Percentiles rank a stretch among this genome's conserved stretches.
Conservation (phyloP, 768 basidiomycete species). For the Mycena rebaudengoi region DNA sequence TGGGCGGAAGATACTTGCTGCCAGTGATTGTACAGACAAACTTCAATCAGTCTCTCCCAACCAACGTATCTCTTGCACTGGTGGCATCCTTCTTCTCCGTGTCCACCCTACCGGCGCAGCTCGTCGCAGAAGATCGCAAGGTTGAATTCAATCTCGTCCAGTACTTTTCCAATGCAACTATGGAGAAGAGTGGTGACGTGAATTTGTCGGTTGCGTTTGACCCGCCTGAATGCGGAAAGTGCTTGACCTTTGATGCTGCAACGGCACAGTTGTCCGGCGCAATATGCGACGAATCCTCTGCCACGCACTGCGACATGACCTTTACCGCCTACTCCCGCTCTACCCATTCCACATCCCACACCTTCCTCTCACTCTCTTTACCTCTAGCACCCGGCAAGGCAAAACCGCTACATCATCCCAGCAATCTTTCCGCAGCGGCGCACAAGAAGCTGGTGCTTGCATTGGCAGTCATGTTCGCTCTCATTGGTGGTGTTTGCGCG, state of each 20-base stretch:
- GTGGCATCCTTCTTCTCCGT: slow-evolving; percentile 78
- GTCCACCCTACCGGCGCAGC: slow-evolving; percentile 63
- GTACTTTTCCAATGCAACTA: slow-evolving; percentile 63
- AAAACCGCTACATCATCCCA: slow-evolving; percentile 40
- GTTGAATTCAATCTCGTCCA: slow-evolving; percentile 63
- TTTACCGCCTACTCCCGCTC: slow-evolving; percentile 74
- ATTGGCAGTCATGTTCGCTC: slow-evolving; percentile 67
- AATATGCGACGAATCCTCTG: slow-evolving; percentile 56
- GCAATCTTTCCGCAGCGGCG: slow-evolving; percentile 49
- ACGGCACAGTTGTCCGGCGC: slow-evolving; percentile 61
- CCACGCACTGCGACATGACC: slow-evolving; percentile 55
- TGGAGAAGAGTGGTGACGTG: slow-evolving; percentile 51
- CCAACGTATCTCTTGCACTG: slow-evolving; percentile 70
- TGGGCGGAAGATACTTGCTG: too few relatives aligned
- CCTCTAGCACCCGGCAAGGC: slow-evolving; percentile 49
- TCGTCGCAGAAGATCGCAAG: slow-evolving; percentile 57
- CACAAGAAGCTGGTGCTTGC: slow-evolving; percentile 64
- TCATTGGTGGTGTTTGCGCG: slow-evolving; percentile 65
- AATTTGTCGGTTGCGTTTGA: slow-evolving; percentile 63
- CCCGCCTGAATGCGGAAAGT: slow-evolving; percentile 56
- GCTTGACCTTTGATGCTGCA: slow-evolving; percentile 60
- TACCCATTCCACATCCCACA: slow-evolving; percentile 78
- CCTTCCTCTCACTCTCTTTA: slow-evolving; percentile 61
- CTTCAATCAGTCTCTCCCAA: slow-evolving; percentile 73
- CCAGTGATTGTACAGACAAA: slow-evolving; percentile 41